These are phyloP conservation scores for Potentilla sterilis DNA, from an alignment of 306 rosid species.

Conservation along the genomic window DNA sequence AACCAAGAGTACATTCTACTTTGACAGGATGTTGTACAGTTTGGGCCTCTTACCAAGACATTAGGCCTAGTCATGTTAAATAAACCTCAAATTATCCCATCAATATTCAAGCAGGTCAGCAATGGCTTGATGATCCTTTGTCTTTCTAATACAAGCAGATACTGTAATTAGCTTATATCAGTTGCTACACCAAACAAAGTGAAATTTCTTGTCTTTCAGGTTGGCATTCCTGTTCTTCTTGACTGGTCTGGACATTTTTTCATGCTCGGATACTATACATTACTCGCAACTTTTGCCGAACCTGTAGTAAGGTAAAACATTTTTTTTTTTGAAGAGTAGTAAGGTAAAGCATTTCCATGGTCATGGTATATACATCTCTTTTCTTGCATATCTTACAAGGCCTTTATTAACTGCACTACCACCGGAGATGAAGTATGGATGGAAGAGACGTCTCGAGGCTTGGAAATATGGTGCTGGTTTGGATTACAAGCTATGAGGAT, in stretches of 20 bases:
- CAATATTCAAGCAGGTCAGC: conserved; percentile 86
- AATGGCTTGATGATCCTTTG: neutral
- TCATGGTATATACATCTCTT: neutral
- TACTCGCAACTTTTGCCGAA: conserved; percentile 64
- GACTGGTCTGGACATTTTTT: conserved; percentile 83
- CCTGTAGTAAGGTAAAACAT: conserved; percentile 68
- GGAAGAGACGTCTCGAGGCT: conserved; percentile 79
- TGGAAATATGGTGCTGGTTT: conserved; percentile 98
- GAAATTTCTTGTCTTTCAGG: conserved; percentile 41
- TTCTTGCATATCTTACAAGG: conserved; percentile 42
- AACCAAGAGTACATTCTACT: neutral
- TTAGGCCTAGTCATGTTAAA: conserved; percentile 85
- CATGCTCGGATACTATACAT: conserved; percentile 77
- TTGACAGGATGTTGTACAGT: conserved; percentile 92
- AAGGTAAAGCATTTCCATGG: conserved; percentile 42
- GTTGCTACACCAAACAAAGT: neutral
- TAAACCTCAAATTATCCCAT: conserved; percentile 81
- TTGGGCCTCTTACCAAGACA: conserved; percentile 87
- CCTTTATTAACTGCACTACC: conserved; percentile 50
- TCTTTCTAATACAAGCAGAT: neutral
- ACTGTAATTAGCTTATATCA: neutral
- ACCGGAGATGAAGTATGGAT: conserved; percentile 54
- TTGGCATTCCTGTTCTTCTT: conserved; percentile 76
- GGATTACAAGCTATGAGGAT: conserved; percentile 65
- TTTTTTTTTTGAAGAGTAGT: conserved; percentile 20